These are phyloP conservation scores for Solanum raphanifolium DNA, from an alignment of 257 asterid genomes.

Conservation along the genomic window DNA sequence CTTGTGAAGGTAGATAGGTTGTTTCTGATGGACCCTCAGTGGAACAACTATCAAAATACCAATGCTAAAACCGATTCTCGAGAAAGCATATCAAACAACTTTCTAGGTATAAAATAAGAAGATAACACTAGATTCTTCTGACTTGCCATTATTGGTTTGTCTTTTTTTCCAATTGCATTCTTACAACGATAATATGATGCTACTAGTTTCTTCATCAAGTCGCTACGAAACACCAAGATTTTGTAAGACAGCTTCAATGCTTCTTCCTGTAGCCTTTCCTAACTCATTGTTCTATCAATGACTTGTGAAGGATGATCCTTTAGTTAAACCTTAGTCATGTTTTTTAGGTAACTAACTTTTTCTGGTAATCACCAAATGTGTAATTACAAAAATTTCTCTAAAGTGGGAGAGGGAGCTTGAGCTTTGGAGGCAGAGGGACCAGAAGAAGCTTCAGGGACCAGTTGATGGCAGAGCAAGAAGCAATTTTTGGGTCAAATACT, in stretches of 20 bases:
- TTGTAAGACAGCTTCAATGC: neutral
- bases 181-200: neutral
- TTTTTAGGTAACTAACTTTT: neutral
- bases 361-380: neutral
- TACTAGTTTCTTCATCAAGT: neutral
- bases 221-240: neutral
- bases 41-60: neutral
- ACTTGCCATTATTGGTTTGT: neutral
- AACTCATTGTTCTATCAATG: neutral
- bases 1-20: neutral
- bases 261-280: neutral
- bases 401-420: conserved; percentile 69
- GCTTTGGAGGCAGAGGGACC: conserved; percentile 65
- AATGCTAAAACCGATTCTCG: neutral
- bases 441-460: conserved; percentile 85
- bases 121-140: neutral
- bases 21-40: neutral
- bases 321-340: neutral
- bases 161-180: neutral
- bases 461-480: conserved; percentile 66
- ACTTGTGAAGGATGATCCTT: neutral
- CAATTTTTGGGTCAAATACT: conserved; percentile 65
- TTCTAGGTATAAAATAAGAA: neutral
- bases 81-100: neutral
- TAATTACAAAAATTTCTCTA: neutral